Evolutionary conservation across 306 rosid genomes (phyloP).

Genomic region (Prunus davidiana): DNA sequence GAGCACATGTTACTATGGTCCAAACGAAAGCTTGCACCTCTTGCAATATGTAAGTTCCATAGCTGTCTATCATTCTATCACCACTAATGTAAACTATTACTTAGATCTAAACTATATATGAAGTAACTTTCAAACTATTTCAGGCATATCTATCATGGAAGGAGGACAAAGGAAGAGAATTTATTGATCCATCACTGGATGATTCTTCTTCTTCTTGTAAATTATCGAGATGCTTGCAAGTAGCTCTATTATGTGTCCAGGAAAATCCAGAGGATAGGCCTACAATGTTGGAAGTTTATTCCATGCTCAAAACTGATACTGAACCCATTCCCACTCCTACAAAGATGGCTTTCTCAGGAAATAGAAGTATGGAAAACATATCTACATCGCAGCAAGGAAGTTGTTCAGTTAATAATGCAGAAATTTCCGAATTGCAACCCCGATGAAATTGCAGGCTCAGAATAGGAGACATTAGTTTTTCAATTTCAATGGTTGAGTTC

Average conservation of each 20-base stretch:
- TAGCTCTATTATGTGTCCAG: constrained; percentile 62
- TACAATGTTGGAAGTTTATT: constrained; percentile 55
- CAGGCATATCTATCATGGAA: constrained; percentile 61
- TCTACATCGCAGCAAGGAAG: constrained; percentile 2
- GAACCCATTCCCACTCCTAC: constrained; percentile 35
- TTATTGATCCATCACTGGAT: constrained; percentile 47
- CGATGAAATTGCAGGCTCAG: too few relatives aligned
- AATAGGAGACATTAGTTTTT: too few relatives aligned
- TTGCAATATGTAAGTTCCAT: constrained; percentile 47
- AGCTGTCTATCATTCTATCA: not conserved
- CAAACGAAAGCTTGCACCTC: constrained; percentile 41
- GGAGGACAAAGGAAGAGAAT: constrained; percentile 42
- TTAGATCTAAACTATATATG: not conserved
- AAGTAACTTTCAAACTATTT: not conserved
- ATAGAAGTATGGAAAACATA: constrained; percentile 10
- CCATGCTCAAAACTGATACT: constrained; percentile 47
- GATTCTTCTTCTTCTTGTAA: constrained; percentile 43
- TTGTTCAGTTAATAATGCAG: constrained; percentile 37
- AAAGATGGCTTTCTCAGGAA: constrained; percentile 40
- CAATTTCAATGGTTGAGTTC: too few relatives aligned
- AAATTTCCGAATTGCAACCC: constrained; percentile 40
- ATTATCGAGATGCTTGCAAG: constrained; percentile 58
- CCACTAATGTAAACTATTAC: not conserved
- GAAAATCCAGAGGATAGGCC: constrained; percentile 57
- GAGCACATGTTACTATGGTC: constrained; percentile 40